These are phyloP conservation scores for Capillidium rhysosporum DNA, from an alignment of 371 early-diverging fungal genomes.

Conservation along the genomic window DNA sequence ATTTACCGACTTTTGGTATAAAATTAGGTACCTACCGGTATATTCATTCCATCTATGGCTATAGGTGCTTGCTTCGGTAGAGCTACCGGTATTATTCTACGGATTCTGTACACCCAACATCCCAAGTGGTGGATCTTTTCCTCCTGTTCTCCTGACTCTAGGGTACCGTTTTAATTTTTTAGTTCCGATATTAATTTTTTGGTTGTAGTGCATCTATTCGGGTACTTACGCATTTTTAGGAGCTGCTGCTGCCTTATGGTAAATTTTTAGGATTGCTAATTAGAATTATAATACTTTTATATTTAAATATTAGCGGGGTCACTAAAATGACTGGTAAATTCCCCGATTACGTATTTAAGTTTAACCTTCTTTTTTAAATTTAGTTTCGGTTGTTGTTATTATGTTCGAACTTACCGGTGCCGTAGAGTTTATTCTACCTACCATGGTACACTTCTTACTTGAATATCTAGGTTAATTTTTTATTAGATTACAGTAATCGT, in stretches of 20 bases:
- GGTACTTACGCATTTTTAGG: slow-evolving; percentile 95
- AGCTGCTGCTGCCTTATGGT: slow-evolving; percentile 81
- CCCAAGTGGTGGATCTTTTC: slow-evolving; percentile 53
- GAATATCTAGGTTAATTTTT: neutral
- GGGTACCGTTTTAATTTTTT: slow-evolving; percentile 15
- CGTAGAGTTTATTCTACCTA: slow-evolving; percentile 73
- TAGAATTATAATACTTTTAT: neutral
- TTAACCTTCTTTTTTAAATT: neutral
- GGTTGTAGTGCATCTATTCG: slow-evolving; percentile 59
- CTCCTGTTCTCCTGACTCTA: slow-evolving; percentile 51
- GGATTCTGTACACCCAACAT: slow-evolving; percentile 30
- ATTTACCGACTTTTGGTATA: neutral
- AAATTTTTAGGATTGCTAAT: slow-evolving; percentile 7
- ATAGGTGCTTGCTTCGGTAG: slow-evolving; percentile 83
- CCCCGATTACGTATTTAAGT: neutral
- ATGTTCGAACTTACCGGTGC: slow-evolving; percentile 96
- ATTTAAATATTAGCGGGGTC: slow-evolving; percentile 22
- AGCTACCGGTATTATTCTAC: slow-evolving; percentile 70
- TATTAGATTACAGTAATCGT: slow-evolving; percentile 61
- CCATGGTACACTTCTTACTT: slow-evolving; percentile 46
- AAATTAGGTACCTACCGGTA: slow-evolving; percentile 59
- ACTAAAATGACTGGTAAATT: slow-evolving; percentile 36
- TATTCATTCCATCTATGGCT: slow-evolving; percentile 80
- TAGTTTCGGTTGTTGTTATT: slow-evolving; percentile 72
- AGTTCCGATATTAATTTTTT: neutral